Conservation (phyloP, 2,329 filamentous ascomycete species). For the Cordyceps cateniannulata region DNA sequence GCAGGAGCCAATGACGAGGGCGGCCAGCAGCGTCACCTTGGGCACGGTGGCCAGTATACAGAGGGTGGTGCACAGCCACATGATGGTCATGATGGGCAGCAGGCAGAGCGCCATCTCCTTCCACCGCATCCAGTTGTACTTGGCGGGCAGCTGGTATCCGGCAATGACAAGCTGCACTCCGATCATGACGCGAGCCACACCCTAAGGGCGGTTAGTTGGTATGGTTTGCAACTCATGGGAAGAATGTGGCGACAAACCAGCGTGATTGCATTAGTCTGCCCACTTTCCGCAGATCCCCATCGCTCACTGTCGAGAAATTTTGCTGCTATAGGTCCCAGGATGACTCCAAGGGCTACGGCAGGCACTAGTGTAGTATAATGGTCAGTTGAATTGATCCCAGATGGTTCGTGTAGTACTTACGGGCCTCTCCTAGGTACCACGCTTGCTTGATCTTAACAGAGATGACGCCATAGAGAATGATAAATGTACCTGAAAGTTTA, state of each 20-base stretch:
- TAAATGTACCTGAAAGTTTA: constrained; percentile 33
- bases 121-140: constrained; percentile 43
- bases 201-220: constrained; percentile 19
- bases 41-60: constrained; percentile 51
- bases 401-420: constrained; percentile 26
- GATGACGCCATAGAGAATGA: constrained; percentile 40
- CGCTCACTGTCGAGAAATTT: constrained; percentile 42
- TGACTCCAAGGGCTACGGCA: constrained; percentile 46
- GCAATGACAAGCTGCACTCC: constrained; percentile 58
- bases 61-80: constrained; percentile 53
- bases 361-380: constrained; percentile 35
- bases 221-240: background rate
- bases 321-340: constrained; percentile 47
- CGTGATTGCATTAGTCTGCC: constrained; percentile 30
- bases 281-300: constrained; percentile 30
- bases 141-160: constrained; percentile 54
- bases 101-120: constrained; percentile 50
- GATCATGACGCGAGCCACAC: constrained; percentile 52
- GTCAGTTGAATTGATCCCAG: background rate
- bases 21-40: constrained; percentile 44
- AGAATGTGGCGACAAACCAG: constrained; percentile 23
- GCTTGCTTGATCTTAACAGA: constrained; percentile 46
- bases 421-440: constrained; percentile 49
- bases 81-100: constrained; percentile 54
- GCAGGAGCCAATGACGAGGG: constrained; percentile 53